Base-by-base conservation (phyloP, 129 eudicot species). In the Rutidosis leptorrhynchoides region DNA sequence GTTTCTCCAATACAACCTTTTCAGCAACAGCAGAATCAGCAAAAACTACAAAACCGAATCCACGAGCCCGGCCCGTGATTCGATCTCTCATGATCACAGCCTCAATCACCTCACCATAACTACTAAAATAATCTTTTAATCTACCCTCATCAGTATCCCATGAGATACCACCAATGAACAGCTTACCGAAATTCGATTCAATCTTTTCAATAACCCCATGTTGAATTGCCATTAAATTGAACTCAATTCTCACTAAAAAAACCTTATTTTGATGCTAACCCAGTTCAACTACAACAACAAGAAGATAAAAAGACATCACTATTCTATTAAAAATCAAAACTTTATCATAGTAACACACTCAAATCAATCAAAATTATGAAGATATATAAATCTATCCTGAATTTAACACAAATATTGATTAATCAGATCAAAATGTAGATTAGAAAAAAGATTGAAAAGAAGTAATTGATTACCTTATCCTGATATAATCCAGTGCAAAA, bases 71-170 rank as follows among this genome's bases (percentile, higher is more conserved):
- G 10, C 90, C 95, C 0, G 96, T 89, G 67, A 60, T 72, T 4
- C 96, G 95, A 76, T 89, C 95, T 65, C 95, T 75, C 96, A 89
- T 89, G 78, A 89, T 89, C 83, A 83, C 90, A 24, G 90, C 85
- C 78, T 89, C 96, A 37, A 77, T 76, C 61, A 89, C 90, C 60
- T 89, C 90, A 22, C 95, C 96, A 64, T 83, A 86, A 12, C 72
- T 48, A 66, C 80, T 60, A 67, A 89, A 89, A 76, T 89, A 86
- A 57, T 83, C 86, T 63, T 76, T 89, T 58, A 89, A 81, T 15
- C 90, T 78, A 71, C 76, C 85, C 68, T 89, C 96, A 80, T 86
- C 89, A 10, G 96, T 89, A 73, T 89, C 97, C 94, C 96, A 85
- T 6, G 96, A 89, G 56, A 89, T 85, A 81, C 96, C 96, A 69